phyloP scores from a whole-genome alignment of 2,329 filamentous ascomycete species.

The Venturiaceae sp. region DNA sequence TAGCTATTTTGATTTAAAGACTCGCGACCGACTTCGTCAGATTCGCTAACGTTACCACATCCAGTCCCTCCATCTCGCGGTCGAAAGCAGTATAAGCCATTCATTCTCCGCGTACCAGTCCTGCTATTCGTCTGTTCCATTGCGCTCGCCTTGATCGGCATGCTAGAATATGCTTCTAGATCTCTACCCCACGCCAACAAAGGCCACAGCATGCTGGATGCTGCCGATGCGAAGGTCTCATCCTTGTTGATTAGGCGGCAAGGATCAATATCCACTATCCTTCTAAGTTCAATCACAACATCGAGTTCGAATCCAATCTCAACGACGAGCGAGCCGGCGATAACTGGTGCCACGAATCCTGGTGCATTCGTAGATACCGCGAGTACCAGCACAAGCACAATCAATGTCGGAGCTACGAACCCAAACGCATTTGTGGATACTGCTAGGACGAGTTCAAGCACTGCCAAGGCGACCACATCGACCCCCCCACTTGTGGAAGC shows the following conservation, averaged over 20 bases:
- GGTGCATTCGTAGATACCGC: not conserved
- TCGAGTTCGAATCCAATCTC: not conserved
- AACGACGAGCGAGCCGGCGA: not conserved
- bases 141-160: not conserved
- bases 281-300: not conserved
- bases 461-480: too few species aligned
- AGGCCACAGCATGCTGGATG: not conserved
- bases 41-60: too few species aligned
- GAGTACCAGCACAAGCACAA: not conserved
- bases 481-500: not conserved
- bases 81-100: not conserved
- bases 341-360: not conserved
- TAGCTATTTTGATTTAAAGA: too few species aligned
- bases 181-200: not conserved
- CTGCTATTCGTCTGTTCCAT: constrained; percentile 1
- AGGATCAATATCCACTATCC: not conserved
- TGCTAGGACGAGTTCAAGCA: not conserved
- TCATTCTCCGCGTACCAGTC: constrained; percentile 3
- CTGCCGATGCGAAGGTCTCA: not conserved
- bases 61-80: not conserved
- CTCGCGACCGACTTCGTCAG: not conserved
- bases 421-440: not conserved
- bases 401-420: not conserved
- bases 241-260: not conserved
- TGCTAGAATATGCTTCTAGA: constrained; percentile 1